A percentile compares a stretch with the other conserved stretches of the same genome.
Evolutionary conservation across 2,329 filamentous ascomycete species (phyloP).

Genomic region (Peltaster fructicola): DNA sequence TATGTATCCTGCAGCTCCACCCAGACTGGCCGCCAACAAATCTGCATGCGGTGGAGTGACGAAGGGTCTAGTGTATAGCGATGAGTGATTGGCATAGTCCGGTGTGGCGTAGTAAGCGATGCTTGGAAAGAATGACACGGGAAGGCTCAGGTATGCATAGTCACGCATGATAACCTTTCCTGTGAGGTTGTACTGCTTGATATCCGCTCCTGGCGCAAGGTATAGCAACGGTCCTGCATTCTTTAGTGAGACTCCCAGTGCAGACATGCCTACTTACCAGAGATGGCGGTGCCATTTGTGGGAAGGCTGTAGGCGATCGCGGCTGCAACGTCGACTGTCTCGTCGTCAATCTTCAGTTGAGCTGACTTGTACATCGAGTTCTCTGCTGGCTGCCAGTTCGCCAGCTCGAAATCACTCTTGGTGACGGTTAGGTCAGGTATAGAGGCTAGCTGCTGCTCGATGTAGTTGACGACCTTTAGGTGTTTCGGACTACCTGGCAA

Average conservation of each 20-base stretch:
- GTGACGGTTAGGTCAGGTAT: constrained; percentile 1
- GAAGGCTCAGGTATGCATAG: constrained; percentile 1
- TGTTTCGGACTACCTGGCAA: constrained; percentile 2
- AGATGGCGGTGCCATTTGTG: constrained; percentile 3
- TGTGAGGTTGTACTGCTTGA: constrained; percentile 1
- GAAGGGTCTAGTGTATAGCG: constrained; percentile 2
- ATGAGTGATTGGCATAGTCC: not conserved
- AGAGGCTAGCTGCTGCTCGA: constrained; percentile 1
- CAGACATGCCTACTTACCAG: constrained; percentile 1
- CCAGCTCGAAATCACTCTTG: constrained; percentile 3
- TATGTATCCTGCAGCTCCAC: constrained; percentile 3
- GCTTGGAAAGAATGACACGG: not conserved
- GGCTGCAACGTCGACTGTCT: constrained; percentile 1
- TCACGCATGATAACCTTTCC: constrained; percentile 4
- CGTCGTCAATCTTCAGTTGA: constrained; percentile 1
- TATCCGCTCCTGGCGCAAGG: constrained; percentile 1
- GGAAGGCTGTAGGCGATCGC: constrained; percentile 3
- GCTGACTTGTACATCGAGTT: constrained; percentile 1
- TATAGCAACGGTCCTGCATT: constrained; percentile 2
- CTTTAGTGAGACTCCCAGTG: not conserved
- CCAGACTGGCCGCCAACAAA: constrained; percentile 2
- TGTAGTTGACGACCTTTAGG: constrained; percentile 3
- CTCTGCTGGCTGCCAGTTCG: constrained; percentile 3
- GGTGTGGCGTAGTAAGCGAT: constrained; percentile 1
- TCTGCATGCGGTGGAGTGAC: constrained; percentile 1